phyloP scores from a whole-genome alignment of 202 grass and related monocot genomes.

The Panicum hallii region DNA sequence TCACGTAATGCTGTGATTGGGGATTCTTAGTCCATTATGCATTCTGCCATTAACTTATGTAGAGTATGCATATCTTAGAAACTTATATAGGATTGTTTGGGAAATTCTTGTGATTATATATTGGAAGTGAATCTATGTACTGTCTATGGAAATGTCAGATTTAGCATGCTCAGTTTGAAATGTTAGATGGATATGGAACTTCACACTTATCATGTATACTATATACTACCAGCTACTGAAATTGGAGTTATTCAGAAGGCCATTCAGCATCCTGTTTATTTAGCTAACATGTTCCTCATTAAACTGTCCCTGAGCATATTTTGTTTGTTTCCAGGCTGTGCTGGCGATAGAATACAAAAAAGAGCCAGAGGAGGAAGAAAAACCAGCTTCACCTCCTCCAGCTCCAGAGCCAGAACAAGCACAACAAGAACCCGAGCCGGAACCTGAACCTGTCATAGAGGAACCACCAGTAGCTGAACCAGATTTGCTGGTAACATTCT shows the following conservation, averaged over 20 bases:
- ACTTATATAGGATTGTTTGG: not conserved
- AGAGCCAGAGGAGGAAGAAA: slow-evolving; percentile 71
- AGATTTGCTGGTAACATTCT: slow-evolving; percentile 83
- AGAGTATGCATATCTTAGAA: not conserved
- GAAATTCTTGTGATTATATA: not conserved
- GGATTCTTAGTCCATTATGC: slow-evolving; percentile 8
- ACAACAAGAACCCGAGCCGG: slow-evolving; percentile 40
- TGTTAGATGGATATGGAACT: not conserved
- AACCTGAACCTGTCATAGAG: slow-evolving; percentile 69
- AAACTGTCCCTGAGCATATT: slow-evolving; percentile 22
- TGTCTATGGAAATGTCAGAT: not conserved
- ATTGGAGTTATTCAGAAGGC: not conserved
- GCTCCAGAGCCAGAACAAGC: slow-evolving; percentile 56
- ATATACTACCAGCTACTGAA: not conserved
- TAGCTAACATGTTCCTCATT: not conserved
- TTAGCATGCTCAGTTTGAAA: not conserved
- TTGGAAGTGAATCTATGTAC: slow-evolving; percentile 25
- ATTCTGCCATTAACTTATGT: slow-evolving; percentile 1
- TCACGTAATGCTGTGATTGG: not conserved
- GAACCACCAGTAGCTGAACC: slow-evolving; percentile 60
- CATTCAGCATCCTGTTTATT: slow-evolving; percentile 16
- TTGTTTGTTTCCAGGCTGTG: slow-evolving; percentile 50
- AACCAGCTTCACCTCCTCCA: slow-evolving; percentile 56
- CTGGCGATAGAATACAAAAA: slow-evolving; percentile 98
- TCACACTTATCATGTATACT: not conserved